phyloP scores from a whole-genome alignment of 345 rosid species.

The Eucalyptus leucophloia region DNA sequence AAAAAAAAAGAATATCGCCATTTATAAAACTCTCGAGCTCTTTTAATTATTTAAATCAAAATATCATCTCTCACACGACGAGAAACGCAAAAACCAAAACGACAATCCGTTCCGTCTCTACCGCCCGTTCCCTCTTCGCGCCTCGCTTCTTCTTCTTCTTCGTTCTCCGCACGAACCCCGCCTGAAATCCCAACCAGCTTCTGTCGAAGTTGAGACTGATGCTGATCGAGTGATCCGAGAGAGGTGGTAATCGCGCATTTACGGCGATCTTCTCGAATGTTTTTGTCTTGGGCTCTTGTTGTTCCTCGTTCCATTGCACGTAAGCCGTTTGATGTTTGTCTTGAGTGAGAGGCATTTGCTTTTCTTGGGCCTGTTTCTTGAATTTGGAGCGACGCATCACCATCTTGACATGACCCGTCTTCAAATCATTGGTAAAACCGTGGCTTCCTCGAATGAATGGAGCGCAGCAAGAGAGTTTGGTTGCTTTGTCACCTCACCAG shows the following conservation, averaged over 20 bases:
- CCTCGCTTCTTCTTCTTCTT: background rate
- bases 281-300: background rate
- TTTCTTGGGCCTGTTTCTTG: background rate
- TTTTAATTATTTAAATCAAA: too few species aligned
- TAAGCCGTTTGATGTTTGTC: background rate
- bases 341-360: background rate
- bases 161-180: background rate
- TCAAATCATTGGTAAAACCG: too few species aligned
- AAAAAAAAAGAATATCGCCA: too few species aligned
- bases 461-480: too few species aligned
- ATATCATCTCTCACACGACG: background rate
- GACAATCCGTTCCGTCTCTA: fast-evolving
- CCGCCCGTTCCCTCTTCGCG: background rate
- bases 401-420: too few species aligned
- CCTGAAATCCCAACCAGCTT: background rate
- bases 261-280: background rate
- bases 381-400: background rate
- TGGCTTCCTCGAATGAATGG: too few species aligned
- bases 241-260: background rate
- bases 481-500: too few species aligned
- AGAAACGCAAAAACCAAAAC: background rate
- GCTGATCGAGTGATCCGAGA: background rate
- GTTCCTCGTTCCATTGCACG: background rate
- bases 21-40: fast-evolving
- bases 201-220: background rate